phyloP scores from a whole-genome alignment of 1,284 basidiomycete genomes.

The Cerioporus squamosus region DNA sequence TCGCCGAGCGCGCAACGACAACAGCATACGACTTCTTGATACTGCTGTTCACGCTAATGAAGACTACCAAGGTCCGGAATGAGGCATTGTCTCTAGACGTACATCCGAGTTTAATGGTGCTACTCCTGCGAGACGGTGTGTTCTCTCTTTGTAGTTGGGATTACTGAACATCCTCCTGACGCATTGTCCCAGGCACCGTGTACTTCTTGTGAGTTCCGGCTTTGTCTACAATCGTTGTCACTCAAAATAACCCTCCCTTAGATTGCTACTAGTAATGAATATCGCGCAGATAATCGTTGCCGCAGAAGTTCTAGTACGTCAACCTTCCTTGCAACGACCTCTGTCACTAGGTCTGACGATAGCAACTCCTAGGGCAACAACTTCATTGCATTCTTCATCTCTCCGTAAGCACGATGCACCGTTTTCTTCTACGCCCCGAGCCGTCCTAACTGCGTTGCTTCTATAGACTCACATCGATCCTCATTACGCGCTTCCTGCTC shows the following conservation, averaged over 20 bases:
- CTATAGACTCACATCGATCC: slow-evolving; percentile 16
- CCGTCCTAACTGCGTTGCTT: too few species aligned
- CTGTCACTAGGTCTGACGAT: background rate
- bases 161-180: background rate
- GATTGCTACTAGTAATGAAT: slow-evolving; percentile 13
- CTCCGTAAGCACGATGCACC: slow-evolving; percentile 6
- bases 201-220: slow-evolving; percentile 21
- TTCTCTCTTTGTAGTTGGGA: background rate
- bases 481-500: slow-evolving; percentile 21
- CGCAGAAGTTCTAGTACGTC: slow-evolving; percentile 5
- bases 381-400: slow-evolving; percentile 10
- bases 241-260: background rate
- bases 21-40: slow-evolving; percentile 21
- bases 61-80: slow-evolving; percentile 12
- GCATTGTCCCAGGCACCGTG: slow-evolving; percentile 9
- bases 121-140: slow-evolving; percentile 26
- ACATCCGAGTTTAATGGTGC: slow-evolving; percentile 6
- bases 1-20: slow-evolving; percentile 18
- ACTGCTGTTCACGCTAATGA: slow-evolving; percentile 22
- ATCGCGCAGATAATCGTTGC: slow-evolving; percentile 10
- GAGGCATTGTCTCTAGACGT: background rate
- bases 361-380: slow-evolving; percentile 1
- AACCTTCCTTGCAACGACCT: background rate
- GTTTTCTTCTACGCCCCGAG: background rate
- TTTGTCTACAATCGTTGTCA: too few species aligned